phyloP scores from a whole-genome alignment of 1,284 basidiomycete species.

The Porodaedalea pini region DNA sequence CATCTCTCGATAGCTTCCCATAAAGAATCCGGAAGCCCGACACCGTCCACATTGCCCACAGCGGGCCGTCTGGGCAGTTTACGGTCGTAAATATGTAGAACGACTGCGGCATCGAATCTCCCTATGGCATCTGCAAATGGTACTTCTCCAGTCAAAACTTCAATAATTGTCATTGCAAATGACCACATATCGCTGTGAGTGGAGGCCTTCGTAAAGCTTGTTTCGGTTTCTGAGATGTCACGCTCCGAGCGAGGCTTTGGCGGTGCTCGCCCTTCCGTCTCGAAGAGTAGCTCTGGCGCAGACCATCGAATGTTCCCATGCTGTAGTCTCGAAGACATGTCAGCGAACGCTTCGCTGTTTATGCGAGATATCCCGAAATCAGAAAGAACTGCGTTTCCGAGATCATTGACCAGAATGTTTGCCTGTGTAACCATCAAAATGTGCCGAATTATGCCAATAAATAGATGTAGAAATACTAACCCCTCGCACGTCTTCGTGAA shows the following conservation, averaged over 20 bases:
- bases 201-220: neutral
- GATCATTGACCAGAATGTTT: conserved; percentile 33
- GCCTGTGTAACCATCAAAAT: conserved; percentile 17
- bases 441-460: neutral
- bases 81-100: conserved; percentile 18
- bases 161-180: conserved; percentile 31
- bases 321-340: neutral
- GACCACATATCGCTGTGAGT: conserved; percentile 29
- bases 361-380: conserved; percentile 29
- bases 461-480: neutral
- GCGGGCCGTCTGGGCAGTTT: conserved; percentile 3
- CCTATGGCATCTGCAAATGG: conserved; percentile 20
- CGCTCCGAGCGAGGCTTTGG: conserved; percentile 22
- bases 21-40: conserved; percentile 21
- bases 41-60: conserved; percentile 22
- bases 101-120: conserved; percentile 16
- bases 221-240: conserved; percentile 29
- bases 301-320: conserved; percentile 10
- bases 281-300: conserved; percentile 12
- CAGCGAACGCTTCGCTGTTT: conserved; percentile 5
- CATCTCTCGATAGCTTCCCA: conserved; percentile 23
- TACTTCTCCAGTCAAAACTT: conserved; percentile 26
- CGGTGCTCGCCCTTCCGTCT: conserved; percentile 24
- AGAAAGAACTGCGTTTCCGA: conserved; percentile 29
- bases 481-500: conserved; percentile 13